Evolutionary conservation across 208 protist genomes (phyloP).

Genomic region (Lotmaria passim): DNA sequence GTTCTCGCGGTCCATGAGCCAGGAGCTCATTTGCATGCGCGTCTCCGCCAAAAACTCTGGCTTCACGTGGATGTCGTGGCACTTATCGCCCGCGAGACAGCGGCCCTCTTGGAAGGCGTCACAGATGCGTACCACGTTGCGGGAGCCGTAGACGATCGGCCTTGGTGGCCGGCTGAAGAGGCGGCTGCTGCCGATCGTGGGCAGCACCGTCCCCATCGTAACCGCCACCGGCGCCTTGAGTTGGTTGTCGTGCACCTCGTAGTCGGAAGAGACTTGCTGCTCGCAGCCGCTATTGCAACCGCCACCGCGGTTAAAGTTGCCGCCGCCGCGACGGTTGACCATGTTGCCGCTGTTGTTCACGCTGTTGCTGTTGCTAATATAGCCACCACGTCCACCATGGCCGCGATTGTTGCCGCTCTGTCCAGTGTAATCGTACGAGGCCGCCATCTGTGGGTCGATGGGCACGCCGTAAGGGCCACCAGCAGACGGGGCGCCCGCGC

Average conservation of each 20-base stretch:
- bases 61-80: slow-evolving; percentile 70
- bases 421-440: slow-evolving; percentile 24
- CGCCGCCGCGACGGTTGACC: neutral
- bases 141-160: slow-evolving; percentile 40
- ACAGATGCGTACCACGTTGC: slow-evolving; percentile 60
- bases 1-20: slow-evolving; percentile 54
- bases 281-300: slow-evolving; percentile 11
- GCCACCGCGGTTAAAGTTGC: neutral
- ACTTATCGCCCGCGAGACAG: slow-evolving; percentile 43
- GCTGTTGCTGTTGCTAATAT: slow-evolving; percentile 3
- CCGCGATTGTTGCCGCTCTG: neutral
- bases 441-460: slow-evolving; percentile 16
- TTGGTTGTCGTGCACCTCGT: slow-evolving; percentile 77
- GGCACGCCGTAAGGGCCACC: slow-evolving; percentile 7
- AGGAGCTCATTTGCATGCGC: slow-evolving; percentile 60
- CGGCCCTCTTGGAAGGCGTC: slow-evolving; percentile 67
- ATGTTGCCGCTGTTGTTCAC: slow-evolving; percentile 1
- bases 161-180: slow-evolving; percentile 56
- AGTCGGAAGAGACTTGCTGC: slow-evolving; percentile 26
- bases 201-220: slow-evolving; percentile 41
- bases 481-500: neutral
- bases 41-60: slow-evolving; percentile 56
- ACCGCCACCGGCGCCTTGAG: slow-evolving; percentile 73
- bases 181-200: slow-evolving; percentile 56
- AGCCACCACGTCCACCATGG: slow-evolving; percentile 2